Base-by-base conservation (phyloP, 1,284 basidiomycete genomes). In the Caloboletus inedulis region DNA sequence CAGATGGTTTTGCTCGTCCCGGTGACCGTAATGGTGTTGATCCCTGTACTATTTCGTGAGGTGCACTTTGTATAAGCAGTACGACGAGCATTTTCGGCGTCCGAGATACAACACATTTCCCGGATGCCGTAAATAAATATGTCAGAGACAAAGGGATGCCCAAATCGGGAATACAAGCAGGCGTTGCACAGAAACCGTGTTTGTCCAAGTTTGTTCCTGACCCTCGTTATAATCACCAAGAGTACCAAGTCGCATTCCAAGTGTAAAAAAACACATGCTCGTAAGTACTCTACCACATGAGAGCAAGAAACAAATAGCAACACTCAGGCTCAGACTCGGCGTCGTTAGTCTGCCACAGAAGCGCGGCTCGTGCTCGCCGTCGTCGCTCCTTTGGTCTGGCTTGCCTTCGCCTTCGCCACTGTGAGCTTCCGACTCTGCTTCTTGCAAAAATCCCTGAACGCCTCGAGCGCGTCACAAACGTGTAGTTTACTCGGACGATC, bases 401-500 rank as follows among this genome's bases (percentile, higher is more conserved):
- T 4, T 13, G 36, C 27, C 47, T 61, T 60, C 27, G 56, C 58
- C 39, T 56, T 23, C 23, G 47, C 19, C 10, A 44, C 33, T 37
- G 69, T 76, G 57, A 77, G 73, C 27, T 74, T 66, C 25, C 4
- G 3, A 13, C 18, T 19, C 58, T 86, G 81, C 4, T 64, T 54
- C 58, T 79, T 78, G 43, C 74, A 75, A 61, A 85, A 86, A 0
- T 69, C 59, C 7, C 70, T 68, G 9, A 85, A 63, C 0, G 69
- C 64, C 25, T 77, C 75, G 21, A 86, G 63, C 2, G 75, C 82
- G 12, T 81, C 81, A 21, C 68, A 62, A 30, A 84, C 63, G 54
- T 81, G 69, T n/a, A 61, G 63, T 56, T 80, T 84, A 48, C 74
- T 77, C 1, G 79, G 77, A 41, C 78, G 73, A 39, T 84, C 80